Conservation (phyloP, 805 yeast species). For the Starmerella bombi region DNA sequence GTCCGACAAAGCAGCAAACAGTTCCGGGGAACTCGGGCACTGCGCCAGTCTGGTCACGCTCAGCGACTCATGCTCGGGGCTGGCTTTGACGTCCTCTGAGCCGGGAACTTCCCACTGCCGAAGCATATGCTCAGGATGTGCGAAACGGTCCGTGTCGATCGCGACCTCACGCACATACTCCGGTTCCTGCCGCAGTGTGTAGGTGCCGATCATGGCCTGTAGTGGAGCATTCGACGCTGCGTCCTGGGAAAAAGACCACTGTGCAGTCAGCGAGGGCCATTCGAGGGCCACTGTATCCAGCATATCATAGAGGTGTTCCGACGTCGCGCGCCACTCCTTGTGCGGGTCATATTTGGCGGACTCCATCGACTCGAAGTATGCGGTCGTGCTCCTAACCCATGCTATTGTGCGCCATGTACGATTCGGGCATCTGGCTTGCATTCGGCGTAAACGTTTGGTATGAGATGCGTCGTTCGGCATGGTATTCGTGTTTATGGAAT, state of each 20-base stretch:
- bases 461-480: no score
- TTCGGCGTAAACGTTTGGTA: no score
- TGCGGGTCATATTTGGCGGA: constrained; percentile 5
- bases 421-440: no score
- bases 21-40: constrained; percentile 9
- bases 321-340: constrained; percentile 17
- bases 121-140: constrained; percentile 6
- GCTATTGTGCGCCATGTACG: no score
- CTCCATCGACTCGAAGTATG: no score
- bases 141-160: constrained; percentile 11
- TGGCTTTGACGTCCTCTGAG: not conserved
- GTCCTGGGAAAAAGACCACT: constrained; percentile 12
- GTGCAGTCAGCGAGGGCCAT: constrained; percentile 16
- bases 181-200: constrained; percentile 11
- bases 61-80: not conserved
- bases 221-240: no score
- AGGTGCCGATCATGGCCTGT: constrained; percentile 18
- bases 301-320: constrained; percentile 17
- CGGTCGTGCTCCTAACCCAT: no score
- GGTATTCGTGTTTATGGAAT: no score
- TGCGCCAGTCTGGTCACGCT: constrained; percentile 12
- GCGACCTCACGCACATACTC: constrained; percentile 15
- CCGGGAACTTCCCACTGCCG: constrained; percentile 8
- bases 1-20: constrained; percentile 14
- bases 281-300: constrained; percentile 14